phyloP scores from a whole-genome alignment of 164 flowering plant species.

The Annona squamosa region DNA sequence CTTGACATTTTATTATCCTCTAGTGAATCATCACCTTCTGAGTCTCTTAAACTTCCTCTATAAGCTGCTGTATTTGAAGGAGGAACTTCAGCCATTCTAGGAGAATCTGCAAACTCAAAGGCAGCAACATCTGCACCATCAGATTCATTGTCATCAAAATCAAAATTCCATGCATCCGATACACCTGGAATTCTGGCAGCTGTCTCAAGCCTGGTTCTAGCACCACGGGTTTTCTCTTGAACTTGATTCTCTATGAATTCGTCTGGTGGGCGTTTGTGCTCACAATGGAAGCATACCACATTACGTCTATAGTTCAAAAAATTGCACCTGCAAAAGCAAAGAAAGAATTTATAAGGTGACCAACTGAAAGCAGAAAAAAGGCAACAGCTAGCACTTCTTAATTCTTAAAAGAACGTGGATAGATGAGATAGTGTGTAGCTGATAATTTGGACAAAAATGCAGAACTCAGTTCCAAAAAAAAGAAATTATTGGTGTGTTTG shows the following conservation, averaged over 20 bases:
- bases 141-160: constrained; percentile 94
- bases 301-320: constrained; percentile 95
- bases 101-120: constrained; percentile 90
- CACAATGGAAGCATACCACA: constrained; percentile 90
- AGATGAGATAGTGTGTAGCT: not conserved
- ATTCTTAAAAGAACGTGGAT: not conserved
- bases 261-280: constrained; percentile 87
- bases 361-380: not conserved
- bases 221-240: constrained; percentile 39
- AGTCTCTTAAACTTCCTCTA: constrained; percentile 18
- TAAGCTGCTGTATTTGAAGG: constrained; percentile 21
- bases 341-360: not conserved
- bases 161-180: constrained; percentile 89
- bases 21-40: constrained; percentile 29
- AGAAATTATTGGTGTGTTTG: too few species aligned
- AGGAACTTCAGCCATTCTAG: constrained; percentile 32
- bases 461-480: not conserved
- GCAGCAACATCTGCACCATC: constrained; percentile 99
- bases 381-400: not conserved
- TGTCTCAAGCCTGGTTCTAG: constrained; percentile 39
- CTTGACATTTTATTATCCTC: constrained; percentile 18
- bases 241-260: constrained; percentile 48
- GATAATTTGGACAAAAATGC: not conserved
- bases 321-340: constrained; percentile 61
- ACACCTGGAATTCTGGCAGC: constrained; percentile 34